Base-by-base conservation (phyloP, 2,329 filamentous ascomycete genomes). In the Penicillium sp. region DNA sequence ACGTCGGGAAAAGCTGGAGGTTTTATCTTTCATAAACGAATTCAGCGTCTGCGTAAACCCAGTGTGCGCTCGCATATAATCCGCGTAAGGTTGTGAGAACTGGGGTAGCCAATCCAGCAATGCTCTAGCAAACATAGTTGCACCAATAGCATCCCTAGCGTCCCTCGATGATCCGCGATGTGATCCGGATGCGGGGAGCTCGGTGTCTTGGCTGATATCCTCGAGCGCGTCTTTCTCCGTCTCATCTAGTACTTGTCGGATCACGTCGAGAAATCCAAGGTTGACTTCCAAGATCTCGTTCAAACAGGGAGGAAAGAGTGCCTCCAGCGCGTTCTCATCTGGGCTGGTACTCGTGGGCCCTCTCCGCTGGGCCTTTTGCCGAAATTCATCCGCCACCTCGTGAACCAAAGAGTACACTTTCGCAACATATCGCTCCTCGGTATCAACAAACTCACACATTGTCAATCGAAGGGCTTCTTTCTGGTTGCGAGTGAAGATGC, bases 61-160 rank as follows among this genome's bases (percentile, higher is more conserved):
- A 65, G 93, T 91, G 75, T 96, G 96, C 11, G 92, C 89, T 68
- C 89, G 89, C 76, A 99, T 95, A 75, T 98, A 99, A 66, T 96
- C 89, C 67, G 92, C 89, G 75, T 99, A 99, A 71, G 91, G 93
- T 60, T 93, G 87, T 28, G 91, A 90, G 73, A 99, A 98, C 66
- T 89, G 89, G 6, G 95, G 95, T 67, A 99, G 95, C 92, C 93
- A 97, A 67, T 96, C 91, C 4, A 95, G 80, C 62, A 97, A 88
- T 52, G 92, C 82, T 69, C 89, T 92, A 45, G 92, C 92, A 74
- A 97, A 89, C 43, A 87, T 85, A 42, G 90, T 79, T 16, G 91
- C 87, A 54, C 94, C 94, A 67, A 89, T 92, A 19, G 90, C 87
- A 73, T 97, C 92, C 73, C 85, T 88, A 55, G 65, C 70, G 22